Conservation (phyloP, 345 rosid species). For the Anacardium occidentale region DNA sequence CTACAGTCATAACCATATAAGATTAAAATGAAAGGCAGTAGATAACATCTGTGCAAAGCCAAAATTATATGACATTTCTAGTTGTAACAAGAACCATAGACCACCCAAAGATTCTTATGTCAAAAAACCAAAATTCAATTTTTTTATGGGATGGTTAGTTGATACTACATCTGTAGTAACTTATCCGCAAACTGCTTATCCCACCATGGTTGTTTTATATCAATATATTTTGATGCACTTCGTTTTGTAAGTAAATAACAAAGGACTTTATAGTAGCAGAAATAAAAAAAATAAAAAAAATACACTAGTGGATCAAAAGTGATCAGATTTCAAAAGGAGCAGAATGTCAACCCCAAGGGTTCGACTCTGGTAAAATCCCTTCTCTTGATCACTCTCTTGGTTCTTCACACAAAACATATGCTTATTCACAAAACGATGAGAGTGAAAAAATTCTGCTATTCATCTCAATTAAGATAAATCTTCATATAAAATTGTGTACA, state of each 20-base stretch:
- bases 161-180: background rate
- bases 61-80: background rate
- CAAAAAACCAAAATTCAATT: background rate
- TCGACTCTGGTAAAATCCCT: background rate
- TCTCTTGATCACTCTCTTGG: background rate
- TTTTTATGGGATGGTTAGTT: background rate
- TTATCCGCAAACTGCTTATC: background rate
- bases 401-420: slow-evolving; percentile 8
- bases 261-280: too few species aligned
- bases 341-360: too few species aligned
- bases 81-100: background rate
- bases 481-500: slow-evolving; percentile 3
- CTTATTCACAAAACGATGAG: background rate
- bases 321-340: too few species aligned
- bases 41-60: background rate
- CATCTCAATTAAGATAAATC: background rate
- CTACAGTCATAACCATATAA: background rate
- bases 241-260: too few species aligned
- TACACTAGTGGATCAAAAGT: too few species aligned
- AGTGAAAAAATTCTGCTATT: background rate
- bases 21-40: background rate
- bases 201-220: background rate
- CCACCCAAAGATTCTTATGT: background rate
- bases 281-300: too few species aligned
- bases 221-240: background rate